phyloP scores from a whole-genome alignment of 1,284 basidiomycete species.

The Microbotryum saponariae region DNA sequence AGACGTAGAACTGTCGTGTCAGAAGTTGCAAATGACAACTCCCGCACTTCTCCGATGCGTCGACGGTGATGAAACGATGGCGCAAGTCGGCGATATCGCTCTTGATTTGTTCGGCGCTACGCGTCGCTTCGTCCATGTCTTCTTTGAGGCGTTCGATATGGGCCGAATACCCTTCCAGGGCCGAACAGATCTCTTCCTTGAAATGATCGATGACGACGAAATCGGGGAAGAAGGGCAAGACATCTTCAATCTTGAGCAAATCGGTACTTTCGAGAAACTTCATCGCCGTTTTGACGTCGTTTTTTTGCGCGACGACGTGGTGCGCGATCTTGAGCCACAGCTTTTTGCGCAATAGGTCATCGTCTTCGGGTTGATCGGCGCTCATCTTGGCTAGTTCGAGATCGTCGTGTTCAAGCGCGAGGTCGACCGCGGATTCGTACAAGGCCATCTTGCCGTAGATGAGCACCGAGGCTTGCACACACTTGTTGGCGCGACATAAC shows the following conservation, averaged over 20 bases:
- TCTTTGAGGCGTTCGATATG: slow-evolving; percentile 83
- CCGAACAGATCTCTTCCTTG: slow-evolving; percentile 96
- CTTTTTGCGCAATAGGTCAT: slow-evolving; percentile 70
- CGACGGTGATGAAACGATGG: slow-evolving; percentile 88
- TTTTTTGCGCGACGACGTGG: slow-evolving; percentile 93
- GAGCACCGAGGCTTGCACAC: slow-evolving; percentile 85
- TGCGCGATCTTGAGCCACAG: slow-evolving; percentile 96
- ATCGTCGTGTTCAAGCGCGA: slow-evolving; percentile 88
- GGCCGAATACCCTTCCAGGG: slow-evolving; percentile 85
- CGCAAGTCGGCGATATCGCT: slow-evolving; percentile 77
- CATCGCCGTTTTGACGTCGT: slow-evolving; percentile 99
- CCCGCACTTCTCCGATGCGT: slow-evolving; percentile 77
- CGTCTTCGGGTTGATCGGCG: slow-evolving; percentile 86
- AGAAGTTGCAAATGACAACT: slow-evolving; percentile 68
- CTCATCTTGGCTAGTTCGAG: slow-evolving; percentile 86
- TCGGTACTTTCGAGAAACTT: slow-evolving; percentile 88
- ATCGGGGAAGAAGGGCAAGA: slow-evolving; percentile 98
- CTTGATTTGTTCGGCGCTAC: slow-evolving; percentile 86
- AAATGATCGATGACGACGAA: slow-evolving; percentile 99
- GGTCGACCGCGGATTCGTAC: slow-evolving; percentile 91
- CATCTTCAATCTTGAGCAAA: slow-evolving; percentile 95
- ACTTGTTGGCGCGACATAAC: slow-evolving; percentile 67
- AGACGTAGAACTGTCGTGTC: slow-evolving; percentile 91
- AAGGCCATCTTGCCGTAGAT: slow-evolving; percentile 98
- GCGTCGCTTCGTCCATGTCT: slow-evolving; percentile 94